A percentile compares a stretch with the other conserved stretches of the same genome.
Conservation (phyloP, 805 yeast genomes). For the Lipomyces yamadae region DNA sequence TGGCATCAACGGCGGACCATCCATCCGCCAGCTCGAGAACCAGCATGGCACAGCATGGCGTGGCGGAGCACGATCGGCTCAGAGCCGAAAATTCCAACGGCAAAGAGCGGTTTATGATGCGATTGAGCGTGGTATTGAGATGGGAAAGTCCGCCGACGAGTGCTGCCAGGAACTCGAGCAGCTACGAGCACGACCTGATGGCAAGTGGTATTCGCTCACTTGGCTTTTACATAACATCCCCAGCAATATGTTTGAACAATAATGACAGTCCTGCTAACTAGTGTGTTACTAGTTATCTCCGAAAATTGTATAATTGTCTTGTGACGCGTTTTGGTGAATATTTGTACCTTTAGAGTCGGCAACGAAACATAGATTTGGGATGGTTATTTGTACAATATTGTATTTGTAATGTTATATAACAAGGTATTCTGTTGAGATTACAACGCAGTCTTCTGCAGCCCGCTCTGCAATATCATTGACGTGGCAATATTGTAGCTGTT, state of each 20-base stretch:
- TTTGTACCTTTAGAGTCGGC: not conserved
- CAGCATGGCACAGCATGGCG: slow-evolving; percentile 36
- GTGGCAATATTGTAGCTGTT: not conserved
- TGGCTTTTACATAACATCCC: slow-evolving; percentile 34
- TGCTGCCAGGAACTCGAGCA: slow-evolving; percentile 33
- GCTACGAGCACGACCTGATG: slow-evolving; percentile 27
- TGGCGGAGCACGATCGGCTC: slow-evolving; percentile 36
- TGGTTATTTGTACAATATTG: slow-evolving; percentile 1
- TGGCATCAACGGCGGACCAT: slow-evolving; percentile 34
- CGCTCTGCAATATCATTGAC: not conserved
- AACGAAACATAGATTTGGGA: not conserved
- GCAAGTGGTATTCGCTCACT: slow-evolving; percentile 28
- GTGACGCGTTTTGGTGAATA: not conserved
- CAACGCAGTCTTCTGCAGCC: not conserved
- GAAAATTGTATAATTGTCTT: slow-evolving; percentile 3
- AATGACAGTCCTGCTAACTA: not conserved
- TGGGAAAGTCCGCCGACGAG: slow-evolving; percentile 30
- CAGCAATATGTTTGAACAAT: slow-evolving; percentile 22
- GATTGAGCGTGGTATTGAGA: slow-evolving; percentile 27
- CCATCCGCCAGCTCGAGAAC: slow-evolving; percentile 27
- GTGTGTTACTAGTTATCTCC: not conserved
- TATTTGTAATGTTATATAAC: slow-evolving; percentile 2
- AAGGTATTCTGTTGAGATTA: not conserved
- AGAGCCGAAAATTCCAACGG: slow-evolving; percentile 33
- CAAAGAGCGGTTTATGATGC: slow-evolving; percentile 32